Evolutionary conservation across 1,284 basidiomycete species (phyloP).

Genomic region (Hemileia vastatrix): DNA sequence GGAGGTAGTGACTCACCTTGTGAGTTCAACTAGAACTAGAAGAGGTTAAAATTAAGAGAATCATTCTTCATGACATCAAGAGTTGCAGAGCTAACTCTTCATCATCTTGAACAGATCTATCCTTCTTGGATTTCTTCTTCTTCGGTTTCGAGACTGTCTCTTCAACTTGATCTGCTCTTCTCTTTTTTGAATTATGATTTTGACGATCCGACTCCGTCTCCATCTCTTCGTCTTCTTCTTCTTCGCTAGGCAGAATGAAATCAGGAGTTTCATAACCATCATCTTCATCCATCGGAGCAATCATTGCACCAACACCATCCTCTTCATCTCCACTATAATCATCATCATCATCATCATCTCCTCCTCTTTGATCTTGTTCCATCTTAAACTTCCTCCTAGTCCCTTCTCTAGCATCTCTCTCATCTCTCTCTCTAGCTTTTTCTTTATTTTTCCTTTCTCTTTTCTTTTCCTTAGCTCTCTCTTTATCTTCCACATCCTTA

Average conservation of each 20-base stretch:
- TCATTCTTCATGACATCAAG: not conserved
- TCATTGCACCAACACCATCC: not conserved
- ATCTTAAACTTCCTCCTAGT: not conserved
- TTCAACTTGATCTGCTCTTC: slow-evolving; percentile 7
- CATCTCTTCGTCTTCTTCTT: slow-evolving; percentile 21
- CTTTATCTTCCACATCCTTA: slow-evolving; percentile 54
- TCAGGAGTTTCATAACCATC: slow-evolving; percentile 40
- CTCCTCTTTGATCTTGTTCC: slow-evolving; percentile 17
- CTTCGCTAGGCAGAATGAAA: slow-evolving; percentile 29
- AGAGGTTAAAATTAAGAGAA: no score
- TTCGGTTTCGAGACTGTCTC: not conserved
- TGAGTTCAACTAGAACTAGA: no score
- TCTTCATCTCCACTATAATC: not conserved
- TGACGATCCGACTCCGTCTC: slow-evolving; percentile 9
- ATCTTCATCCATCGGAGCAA: slow-evolving; percentile 29
- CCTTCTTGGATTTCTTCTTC: not conserved
- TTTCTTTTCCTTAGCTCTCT: slow-evolving; percentile 76
- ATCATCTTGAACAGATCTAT: not conserved
- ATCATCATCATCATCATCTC: slow-evolving; percentile 21
- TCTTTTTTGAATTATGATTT: not conserved
- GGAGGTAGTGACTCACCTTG: no score
- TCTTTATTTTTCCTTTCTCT: slow-evolving; percentile 70
- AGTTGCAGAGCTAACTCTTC: slow-evolving; percentile 19
- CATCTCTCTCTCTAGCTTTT: slow-evolving; percentile 70
- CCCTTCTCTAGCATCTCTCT: slow-evolving; percentile 42